These are phyloP conservation scores for Microthlaspi erraticum DNA, from an alignment of 345 rosid genomes.

Conservation along the genomic window DNA sequence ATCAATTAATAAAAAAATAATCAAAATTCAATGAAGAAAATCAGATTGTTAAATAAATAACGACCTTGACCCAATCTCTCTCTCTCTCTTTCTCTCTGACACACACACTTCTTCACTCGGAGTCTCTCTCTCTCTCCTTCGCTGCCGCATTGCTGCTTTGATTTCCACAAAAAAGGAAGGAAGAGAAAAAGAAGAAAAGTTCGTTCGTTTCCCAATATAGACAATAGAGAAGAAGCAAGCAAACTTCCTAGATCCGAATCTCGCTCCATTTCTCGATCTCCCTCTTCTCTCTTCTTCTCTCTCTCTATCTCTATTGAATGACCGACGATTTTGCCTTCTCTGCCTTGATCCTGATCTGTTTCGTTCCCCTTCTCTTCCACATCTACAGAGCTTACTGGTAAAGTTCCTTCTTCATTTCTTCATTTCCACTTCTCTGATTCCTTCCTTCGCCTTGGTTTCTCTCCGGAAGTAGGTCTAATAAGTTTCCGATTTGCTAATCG, in stretches of 20 bases:
- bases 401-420: not conserved
- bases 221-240: not conserved
- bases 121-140: not conserved
- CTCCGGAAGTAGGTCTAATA: not conserved
- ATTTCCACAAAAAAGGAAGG: constrained; percentile 27
- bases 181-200: constrained; percentile 28
- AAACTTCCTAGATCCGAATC: constrained; percentile 37
- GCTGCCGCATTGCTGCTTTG: constrained; percentile 20
- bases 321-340: constrained; percentile 13
- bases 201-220: constrained; percentile 37
- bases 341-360: constrained; percentile 14
- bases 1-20: not conserved
- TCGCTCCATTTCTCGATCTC: constrained; percentile 22
- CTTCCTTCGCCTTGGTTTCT: not conserved
- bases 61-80: constrained; percentile 9
- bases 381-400: constrained; percentile 22
- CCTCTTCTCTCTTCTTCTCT: not conserved
- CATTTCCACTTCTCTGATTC: not conserved
- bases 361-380: constrained; percentile 3
- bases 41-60: not conserved
- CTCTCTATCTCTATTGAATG: not conserved
- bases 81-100: constrained; percentile 4
- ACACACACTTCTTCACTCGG: not conserved
- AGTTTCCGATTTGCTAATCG: constrained; percentile 9
- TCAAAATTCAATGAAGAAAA: not conserved